Evolutionary conservation across 1,139 yeast genomes (phyloP).

Genomic region (Candida glucosophila): DNA sequence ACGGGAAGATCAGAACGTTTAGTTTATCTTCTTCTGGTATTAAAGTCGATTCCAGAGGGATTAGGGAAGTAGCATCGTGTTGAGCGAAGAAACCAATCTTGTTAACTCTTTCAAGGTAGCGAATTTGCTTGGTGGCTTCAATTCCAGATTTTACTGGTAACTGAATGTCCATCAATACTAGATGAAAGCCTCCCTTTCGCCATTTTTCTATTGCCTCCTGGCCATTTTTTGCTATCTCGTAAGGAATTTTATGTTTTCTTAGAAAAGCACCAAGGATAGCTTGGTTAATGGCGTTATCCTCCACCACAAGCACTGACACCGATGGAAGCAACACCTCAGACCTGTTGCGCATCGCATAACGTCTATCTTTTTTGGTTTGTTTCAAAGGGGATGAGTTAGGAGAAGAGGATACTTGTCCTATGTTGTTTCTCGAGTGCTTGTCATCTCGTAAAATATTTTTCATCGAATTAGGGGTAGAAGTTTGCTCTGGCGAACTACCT

Average conservation of each 20-base stretch:
- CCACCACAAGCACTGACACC: conserved; percentile 85
- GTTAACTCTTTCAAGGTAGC: conserved; percentile 73
- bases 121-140: conserved; percentile 83
- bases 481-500: too few species aligned
- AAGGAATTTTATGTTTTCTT: conserved; percentile 76
- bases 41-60: conserved; percentile 12
- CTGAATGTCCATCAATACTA: conserved; percentile 92
- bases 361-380: too few species aligned
- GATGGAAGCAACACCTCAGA: too few species aligned
- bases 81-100: conserved; percentile 74
- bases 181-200: conserved; percentile 86
- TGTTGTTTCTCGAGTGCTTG: too few species aligned
- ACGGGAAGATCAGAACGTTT: conserved; percentile 56
- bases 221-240: conserved; percentile 83
- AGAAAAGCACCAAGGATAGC: conserved; percentile 89
- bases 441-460: too few species aligned
- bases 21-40: conserved; percentile 33
- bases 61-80: conserved; percentile 21
- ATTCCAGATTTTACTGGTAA: conserved; percentile 89
- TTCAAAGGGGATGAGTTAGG: too few species aligned
- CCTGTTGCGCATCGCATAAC: too few species aligned
- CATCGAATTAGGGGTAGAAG: too few species aligned
- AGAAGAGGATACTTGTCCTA: too few species aligned
- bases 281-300: conserved; percentile 91
- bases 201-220: conserved; percentile 88